Conservation (phyloP, 371 early-diverging fungal genomes). For the Paramicrosporidium saccamoebae region DNA sequence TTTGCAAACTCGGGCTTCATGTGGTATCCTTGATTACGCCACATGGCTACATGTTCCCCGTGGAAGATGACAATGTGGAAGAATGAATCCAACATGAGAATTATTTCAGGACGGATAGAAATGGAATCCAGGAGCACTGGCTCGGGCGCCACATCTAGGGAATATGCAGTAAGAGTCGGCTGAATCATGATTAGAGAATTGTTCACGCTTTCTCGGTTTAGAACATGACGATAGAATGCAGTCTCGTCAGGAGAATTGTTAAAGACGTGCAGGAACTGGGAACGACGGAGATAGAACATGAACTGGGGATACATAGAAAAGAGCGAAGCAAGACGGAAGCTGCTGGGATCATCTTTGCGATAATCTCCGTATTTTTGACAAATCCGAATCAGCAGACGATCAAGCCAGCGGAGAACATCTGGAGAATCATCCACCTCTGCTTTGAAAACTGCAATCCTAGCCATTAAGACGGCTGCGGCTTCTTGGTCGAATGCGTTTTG, state of each 20-base stretch:
- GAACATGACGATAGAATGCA: conserved; percentile 77
- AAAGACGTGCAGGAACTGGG: conserved; percentile 94
- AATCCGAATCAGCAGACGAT: conserved; percentile 91
- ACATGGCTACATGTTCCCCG: conserved; percentile 60
- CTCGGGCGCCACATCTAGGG: conserved; percentile 50
- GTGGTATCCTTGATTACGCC: conserved; percentile 74
- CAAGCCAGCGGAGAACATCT: conserved; percentile 93
- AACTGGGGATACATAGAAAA: conserved; percentile 98
- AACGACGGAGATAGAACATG: conserved; percentile 95
- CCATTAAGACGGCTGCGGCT: conserved; percentile 92
- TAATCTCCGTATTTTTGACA: conserved; percentile 90
- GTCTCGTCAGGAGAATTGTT: conserved; percentile 97
- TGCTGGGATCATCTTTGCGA: conserved; percentile 73
- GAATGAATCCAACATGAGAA: conserved; percentile 91
- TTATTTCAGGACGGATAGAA: conserved; percentile 77
- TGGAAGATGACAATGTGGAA: conserved; percentile 90
- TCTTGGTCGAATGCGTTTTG: conserved; percentile 91
- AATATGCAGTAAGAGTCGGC: conserved; percentile 81
- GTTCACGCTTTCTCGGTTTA: conserved; percentile 77
- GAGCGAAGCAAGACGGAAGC: conserved; percentile 66
- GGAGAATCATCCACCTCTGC: conserved; percentile 90
- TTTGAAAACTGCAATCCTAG: conserved; percentile 88
- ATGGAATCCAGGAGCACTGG: conserved; percentile 92
- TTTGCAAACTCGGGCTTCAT: conserved; percentile 66
- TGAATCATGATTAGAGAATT: conserved; percentile 96